Conservation (phyloP, 2,329 filamentous ascomycete species). For the Colletotrichum kahawae region DNA sequence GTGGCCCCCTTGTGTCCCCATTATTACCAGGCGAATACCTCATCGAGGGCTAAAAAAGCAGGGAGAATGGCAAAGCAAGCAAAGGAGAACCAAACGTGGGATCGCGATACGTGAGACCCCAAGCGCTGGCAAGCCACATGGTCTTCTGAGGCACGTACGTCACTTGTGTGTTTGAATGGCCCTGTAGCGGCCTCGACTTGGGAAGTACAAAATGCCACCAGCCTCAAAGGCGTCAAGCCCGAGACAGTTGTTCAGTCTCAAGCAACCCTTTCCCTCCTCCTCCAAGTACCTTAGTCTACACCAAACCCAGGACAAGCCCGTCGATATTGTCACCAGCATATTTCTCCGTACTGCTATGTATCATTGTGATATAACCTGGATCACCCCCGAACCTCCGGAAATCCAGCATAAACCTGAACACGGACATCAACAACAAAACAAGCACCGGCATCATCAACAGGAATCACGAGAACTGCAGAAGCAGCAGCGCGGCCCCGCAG, state of each 20-base stretch:
- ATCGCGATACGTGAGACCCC: conserved; percentile 9
- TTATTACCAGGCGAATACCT: not conserved
- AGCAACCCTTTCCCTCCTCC: not conserved
- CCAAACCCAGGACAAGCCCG: not conserved
- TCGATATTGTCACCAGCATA: not conserved
- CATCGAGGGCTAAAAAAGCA: not conserved
- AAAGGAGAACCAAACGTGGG: not conserved
- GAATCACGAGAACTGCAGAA: not conserved
- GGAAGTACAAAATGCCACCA: conserved; percentile 16
- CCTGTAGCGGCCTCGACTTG: not conserved
- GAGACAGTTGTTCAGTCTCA: not conserved
- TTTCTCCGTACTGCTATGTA: conserved; percentile 14
- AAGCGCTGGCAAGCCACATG: conserved; percentile 5
- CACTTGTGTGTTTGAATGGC: conserved; percentile 4
- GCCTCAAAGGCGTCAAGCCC: conserved; percentile 25
- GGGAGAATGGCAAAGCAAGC: not conserved
- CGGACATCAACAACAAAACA: not conserved
- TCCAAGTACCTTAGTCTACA: not conserved
- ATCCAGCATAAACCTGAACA: not conserved
- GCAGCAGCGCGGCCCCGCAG: not conserved
- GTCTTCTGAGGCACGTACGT: conserved; percentile 12
- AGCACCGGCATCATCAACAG: not conserved
- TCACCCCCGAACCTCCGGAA: conserved; percentile 6
- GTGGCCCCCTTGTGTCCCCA: not conserved
- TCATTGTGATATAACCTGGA: conserved; percentile 21